phyloP scores from a whole-genome alignment of 768 basidiomycete species.

The Dacryopinax primogenitus region DNA sequence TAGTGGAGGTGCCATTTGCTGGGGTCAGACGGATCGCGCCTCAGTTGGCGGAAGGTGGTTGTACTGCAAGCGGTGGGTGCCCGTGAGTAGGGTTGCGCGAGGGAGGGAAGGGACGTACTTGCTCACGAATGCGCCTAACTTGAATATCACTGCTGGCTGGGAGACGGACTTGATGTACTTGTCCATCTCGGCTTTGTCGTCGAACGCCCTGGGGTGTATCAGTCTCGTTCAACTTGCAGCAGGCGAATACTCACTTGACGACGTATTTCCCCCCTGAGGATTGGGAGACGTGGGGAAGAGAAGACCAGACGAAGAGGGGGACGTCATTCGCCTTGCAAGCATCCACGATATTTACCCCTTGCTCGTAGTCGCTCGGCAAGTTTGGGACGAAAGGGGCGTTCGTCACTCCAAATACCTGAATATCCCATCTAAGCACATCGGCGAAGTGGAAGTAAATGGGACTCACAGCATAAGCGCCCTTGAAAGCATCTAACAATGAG shows the following conservation, averaged over 20 bases:
- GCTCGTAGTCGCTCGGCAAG: not conserved
- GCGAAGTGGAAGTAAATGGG: no score
- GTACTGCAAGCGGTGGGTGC: not conserved
- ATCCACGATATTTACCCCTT: not conserved
- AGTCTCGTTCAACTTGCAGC: not conserved
- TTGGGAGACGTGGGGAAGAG: not conserved
- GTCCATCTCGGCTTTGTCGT: not conserved
- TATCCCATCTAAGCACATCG: no score
- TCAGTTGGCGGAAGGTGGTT: not conserved
- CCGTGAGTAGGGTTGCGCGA: not conserved
- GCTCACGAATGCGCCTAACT: not conserved
- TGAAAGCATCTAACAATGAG: not conserved
- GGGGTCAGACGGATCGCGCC: not conserved
- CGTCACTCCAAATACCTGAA: not conserved
- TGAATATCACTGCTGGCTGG: not conserved
- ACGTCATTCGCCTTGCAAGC: not conserved
- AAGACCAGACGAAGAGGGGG: not conserved
- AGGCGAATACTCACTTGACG: not conserved
- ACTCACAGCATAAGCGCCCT: not conserved
- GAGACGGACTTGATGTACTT: not conserved
- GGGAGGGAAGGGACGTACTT: not conserved
- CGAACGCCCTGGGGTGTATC: not conserved
- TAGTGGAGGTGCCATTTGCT: not conserved
- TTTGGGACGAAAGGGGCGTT: not conserved
- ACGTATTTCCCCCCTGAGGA: not conserved